A percentile compares a stretch with the other conserved stretches of the same genome.
Evolutionary conservation across 2,329 filamentous ascomycete species (phyloP).

Genomic region (Dactylellina parvicollis): DNA sequence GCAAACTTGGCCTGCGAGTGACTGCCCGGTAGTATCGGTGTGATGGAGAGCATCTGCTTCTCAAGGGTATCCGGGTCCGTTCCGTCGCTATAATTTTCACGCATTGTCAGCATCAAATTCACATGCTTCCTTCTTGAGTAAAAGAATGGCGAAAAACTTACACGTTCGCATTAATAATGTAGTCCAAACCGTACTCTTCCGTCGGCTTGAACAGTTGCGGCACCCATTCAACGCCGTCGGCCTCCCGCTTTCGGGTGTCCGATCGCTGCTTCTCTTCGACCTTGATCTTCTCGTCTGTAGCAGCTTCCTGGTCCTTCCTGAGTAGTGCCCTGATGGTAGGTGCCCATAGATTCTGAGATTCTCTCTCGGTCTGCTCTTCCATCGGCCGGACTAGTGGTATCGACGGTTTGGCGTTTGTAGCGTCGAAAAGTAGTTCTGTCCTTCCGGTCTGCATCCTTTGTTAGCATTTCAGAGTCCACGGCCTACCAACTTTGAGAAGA

Average conservation of each 20-base stretch:
- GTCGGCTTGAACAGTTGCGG: constrained; percentile 85
- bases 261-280: constrained; percentile 92
- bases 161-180: constrained; percentile 91
- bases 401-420: constrained; percentile 78
- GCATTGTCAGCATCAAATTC: not conserved
- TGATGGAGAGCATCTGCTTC: constrained; percentile 85
- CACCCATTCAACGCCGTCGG: constrained; percentile 85
- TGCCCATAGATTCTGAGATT: constrained; percentile 88
- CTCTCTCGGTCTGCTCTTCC: constrained; percentile 85
- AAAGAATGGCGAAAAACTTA: constrained; percentile 63
- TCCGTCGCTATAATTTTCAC: constrained; percentile 66
- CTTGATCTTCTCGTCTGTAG: constrained; percentile 94
- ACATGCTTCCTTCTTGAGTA: not conserved
- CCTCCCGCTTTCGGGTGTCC: constrained; percentile 81
- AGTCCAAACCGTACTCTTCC: constrained; percentile 86
- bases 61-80: constrained; percentile 74
- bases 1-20: constrained; percentile 71
- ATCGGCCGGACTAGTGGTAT: constrained; percentile 78
- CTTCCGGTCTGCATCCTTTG: constrained; percentile 75
- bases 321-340: constrained; percentile 83
- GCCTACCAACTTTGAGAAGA: not conserved
- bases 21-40: constrained; percentile 78
- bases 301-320: constrained; percentile 83
- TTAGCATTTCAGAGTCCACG: too few relatives aligned
- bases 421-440: constrained; percentile 90